A percentile compares a stretch with the other conserved stretches of the same genome.
Evolutionary conservation across 2,329 filamentous ascomycete genomes (phyloP).

Genomic region (Purpureocillium lavendulum): DNA sequence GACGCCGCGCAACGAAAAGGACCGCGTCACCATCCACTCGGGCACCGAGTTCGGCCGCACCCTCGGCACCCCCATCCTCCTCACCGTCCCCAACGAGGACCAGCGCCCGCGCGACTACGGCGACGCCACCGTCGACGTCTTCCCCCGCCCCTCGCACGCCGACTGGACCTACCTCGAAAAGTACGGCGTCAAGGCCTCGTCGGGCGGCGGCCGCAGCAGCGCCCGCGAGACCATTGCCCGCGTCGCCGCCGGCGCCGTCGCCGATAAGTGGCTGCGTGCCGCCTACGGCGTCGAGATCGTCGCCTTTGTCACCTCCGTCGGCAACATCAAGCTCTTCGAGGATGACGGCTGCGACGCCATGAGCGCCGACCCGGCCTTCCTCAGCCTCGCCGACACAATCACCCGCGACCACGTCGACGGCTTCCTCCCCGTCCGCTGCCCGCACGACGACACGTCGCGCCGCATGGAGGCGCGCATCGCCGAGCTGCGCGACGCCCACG

Average conservation of each 20-base stretch:
- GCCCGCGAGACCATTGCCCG: conserved; percentile 93
- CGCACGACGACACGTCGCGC: conserved; percentile 52
- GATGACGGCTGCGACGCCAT: conserved; percentile 23
- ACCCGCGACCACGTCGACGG: conserved; percentile 71
- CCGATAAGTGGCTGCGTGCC: conserved; percentile 81
- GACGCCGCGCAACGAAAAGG: conserved; percentile 88
- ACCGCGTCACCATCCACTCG: conserved; percentile 84
- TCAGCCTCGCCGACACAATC: conserved; percentile 63
- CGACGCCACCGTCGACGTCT: conserved; percentile 80
- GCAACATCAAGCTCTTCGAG: conserved; percentile 35
- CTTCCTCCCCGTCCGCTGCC: conserved; percentile 82
- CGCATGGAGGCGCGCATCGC: conserved; percentile 76
- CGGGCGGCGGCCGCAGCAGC: conserved; percentile 80
- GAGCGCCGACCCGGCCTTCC: conserved; percentile 74
- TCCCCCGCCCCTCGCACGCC: conserved; percentile 85
- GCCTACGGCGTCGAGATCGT: conserved; percentile 85
- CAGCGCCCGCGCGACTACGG: conserved; percentile 90
- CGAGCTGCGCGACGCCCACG: conserved; percentile 66
- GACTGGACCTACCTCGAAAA: conserved; percentile 98
- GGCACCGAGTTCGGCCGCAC: conserved; percentile 87
- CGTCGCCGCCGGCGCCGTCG: conserved; percentile 85
- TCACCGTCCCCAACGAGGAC: conserved; percentile 86
- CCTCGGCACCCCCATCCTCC: conserved; percentile 80
- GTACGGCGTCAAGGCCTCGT: conserved; percentile 88
- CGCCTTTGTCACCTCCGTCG: conserved; percentile 81